phyloP scores from a whole-genome alignment of 176 grass and related monocot genomes.

The Chrysopogon serrulatus region DNA sequence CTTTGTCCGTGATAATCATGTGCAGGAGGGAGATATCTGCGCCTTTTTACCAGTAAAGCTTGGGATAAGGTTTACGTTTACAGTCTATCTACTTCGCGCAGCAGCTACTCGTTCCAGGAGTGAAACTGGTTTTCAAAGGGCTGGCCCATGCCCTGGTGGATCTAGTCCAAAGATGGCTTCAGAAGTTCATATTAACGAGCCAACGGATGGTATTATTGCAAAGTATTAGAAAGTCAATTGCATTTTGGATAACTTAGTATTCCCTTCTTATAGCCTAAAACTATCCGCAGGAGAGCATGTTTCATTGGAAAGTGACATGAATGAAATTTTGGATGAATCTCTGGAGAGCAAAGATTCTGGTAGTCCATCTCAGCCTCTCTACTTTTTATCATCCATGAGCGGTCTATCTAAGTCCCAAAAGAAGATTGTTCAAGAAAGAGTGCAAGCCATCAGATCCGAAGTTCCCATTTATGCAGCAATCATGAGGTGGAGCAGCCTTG shows the following conservation, averaged over 20 bases:
- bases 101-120: not conserved
- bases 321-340: not conserved
- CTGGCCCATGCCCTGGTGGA: not conserved
- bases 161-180: not conserved
- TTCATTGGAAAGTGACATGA: not conserved
- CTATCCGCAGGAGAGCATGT: not conserved
- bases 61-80: not conserved
- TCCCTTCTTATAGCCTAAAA: conserved; percentile 2
- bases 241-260: not conserved
- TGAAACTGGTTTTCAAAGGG: not conserved
- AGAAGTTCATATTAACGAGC: not conserved
- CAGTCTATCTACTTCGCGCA: conserved; percentile 30
- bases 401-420: conserved; percentile 10
- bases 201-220: conserved; percentile 17
- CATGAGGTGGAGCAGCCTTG: not conserved
- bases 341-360: not conserved
- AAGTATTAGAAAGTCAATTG: not conserved
- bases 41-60: conserved; percentile 20
- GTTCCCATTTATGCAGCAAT: conserved; percentile 17
- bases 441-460: not conserved
- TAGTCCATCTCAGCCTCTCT: not conserved
- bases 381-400: not conserved
- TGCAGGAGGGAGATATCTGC: conserved; percentile 39
- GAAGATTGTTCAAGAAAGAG: conserved; percentile 24
- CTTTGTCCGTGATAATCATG: conserved; percentile 35